A percentile compares a stretch with the other conserved stretches of the same genome.
These are phyloP conservation scores for Suillus plorans DNA, from an alignment of 768 basidiomycete species.

Conservation along the genomic window DNA sequence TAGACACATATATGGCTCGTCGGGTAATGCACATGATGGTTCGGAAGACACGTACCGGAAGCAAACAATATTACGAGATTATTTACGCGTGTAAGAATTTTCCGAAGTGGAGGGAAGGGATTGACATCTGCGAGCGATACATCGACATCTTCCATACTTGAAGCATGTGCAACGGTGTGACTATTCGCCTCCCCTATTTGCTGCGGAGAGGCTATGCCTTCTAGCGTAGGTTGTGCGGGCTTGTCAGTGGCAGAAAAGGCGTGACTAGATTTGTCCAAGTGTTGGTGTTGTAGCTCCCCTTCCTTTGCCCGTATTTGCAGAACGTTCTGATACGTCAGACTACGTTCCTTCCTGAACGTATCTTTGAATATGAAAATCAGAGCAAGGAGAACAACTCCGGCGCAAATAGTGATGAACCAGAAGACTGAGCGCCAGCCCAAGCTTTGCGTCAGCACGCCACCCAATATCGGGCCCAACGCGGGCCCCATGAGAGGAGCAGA, in stretches of 20 bases:
- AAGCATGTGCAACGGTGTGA: constrained; percentile 5
- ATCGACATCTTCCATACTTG: constrained; percentile 36
- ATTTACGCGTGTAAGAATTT: constrained; percentile 58
- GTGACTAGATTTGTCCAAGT: constrained; percentile 20
- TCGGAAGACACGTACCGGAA: constrained; percentile 13
- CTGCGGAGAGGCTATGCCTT: background rate
- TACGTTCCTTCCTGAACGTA: constrained; percentile 77
- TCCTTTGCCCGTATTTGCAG: constrained; percentile 42
- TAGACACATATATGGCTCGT: constrained; percentile 17
- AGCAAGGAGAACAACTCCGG: constrained; percentile 47
- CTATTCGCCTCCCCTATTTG: constrained; percentile 13
- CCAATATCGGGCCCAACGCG: constrained; percentile 31
- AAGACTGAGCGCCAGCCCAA: constrained; percentile 79
- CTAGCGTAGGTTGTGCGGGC: background rate
- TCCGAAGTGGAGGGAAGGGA: constrained; percentile 56
- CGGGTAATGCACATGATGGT: background rate
- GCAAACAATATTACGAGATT: constrained; percentile 55
- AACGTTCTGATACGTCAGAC: constrained; percentile 69
- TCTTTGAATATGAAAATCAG: constrained; percentile 71
- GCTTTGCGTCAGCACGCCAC: constrained; percentile 59
- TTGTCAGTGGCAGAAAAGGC: background rate
- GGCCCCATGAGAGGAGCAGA: constrained; percentile 67
- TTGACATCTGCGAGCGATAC: constrained; percentile 67
- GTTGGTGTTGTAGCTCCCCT: constrained; percentile 9
- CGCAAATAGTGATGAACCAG: constrained; percentile 71